Evolutionary conservation across 1,284 basidiomycete genomes (phyloP), one percentile per base, ranked within the genome.

Genomic region (Puccinia polysora): DNA sequence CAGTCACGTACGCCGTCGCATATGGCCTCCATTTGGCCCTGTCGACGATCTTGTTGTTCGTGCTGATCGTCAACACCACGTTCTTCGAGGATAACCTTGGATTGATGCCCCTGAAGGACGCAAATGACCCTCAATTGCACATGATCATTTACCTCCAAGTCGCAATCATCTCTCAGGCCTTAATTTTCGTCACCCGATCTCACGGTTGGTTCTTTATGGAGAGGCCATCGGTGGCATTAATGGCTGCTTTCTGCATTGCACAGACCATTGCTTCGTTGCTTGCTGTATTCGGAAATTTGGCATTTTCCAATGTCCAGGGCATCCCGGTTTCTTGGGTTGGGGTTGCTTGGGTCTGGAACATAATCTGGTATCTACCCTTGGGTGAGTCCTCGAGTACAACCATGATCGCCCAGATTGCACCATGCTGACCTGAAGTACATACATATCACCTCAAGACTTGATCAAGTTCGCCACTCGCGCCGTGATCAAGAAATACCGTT

Each of bases 11-110:
- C 81, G 94, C 94, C 77, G 84, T 96, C 76, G 93, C 91, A 38
- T 97, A 97, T 82, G 94, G 94, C 82, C 80, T 97, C 72, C 96
- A 91, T 83, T 85, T 97, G 78, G 92, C 91, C 28, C 81, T 86
- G 56, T 97, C 92, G 47, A 97, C 94, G 0, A 83, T 96, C 75
- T 85, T 85, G 47, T 85, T 96, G 73, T 90, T 91, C 76, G 84
- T 88, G 74, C 85, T 91, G 80, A 92, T 93, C 83, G 82, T 91
- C 80, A 84, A 91, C 83, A 92, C 93, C 45, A 84, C 79, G 69
- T 97, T 92, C 86, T 97, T 97, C 88, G 86, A 89, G 79, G 81
- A 87, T 83, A 89, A 85, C 78, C 96, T 97, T 79, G 85, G 86
- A 73, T 91, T 95, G 2, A 20, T 25, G 6, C 45, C 59, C 15